Percentiles rank a stretch among this genome's conserved stretches.
Conservation (phyloP, 805 yeast species). For the Wickerhamiella spandovensis region DNA sequence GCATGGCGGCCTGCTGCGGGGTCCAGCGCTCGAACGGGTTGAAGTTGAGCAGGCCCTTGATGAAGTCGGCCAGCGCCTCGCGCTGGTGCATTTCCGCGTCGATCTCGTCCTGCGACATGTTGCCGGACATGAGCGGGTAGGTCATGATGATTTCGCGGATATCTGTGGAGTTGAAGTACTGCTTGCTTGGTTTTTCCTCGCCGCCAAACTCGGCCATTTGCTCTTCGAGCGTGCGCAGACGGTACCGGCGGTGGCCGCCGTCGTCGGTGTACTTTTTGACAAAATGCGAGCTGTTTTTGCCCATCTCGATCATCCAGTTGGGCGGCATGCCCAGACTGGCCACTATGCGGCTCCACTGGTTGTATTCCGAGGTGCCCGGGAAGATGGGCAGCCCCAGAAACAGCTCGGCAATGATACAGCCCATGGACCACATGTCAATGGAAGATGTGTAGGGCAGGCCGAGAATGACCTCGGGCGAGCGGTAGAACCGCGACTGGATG, state of each 20-base stretch:
- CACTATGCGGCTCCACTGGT: constrained; percentile 71
- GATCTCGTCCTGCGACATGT: constrained; percentile 28
- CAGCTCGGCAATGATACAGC: constrained; percentile 82
- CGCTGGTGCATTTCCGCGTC: constrained; percentile 69
- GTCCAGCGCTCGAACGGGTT: constrained; percentile 95
- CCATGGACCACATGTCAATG: constrained; percentile 96
- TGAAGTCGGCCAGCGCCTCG: constrained; percentile 58
- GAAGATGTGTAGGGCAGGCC: constrained; percentile 88
- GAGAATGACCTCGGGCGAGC: constrained; percentile 87
- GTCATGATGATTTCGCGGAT: constrained; percentile 63
- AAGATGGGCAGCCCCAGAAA: constrained; percentile 85
- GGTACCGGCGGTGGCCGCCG: constrained; percentile 26
- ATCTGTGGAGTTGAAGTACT: constrained; percentile 56
- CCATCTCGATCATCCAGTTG: constrained; percentile 93
- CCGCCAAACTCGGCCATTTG: constrained; percentile 32
- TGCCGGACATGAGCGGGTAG: constrained; percentile 37
- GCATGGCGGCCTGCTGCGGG: constrained; percentile 86
- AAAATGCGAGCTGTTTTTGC: constrained; percentile 65
- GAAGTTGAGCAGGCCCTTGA: constrained; percentile 60
- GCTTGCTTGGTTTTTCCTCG: constrained; percentile 67
- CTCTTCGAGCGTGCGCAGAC: constrained; percentile 38
- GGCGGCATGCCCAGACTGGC: constrained; percentile 81
- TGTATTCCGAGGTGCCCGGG: constrained; percentile 90
- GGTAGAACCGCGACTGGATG: constrained; percentile 82
- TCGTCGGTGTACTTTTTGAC: constrained; percentile 35